Evolutionary conservation across 2,329 filamentous ascomycete species (phyloP).

Genomic region (Colletotrichum eleusines): DNA sequence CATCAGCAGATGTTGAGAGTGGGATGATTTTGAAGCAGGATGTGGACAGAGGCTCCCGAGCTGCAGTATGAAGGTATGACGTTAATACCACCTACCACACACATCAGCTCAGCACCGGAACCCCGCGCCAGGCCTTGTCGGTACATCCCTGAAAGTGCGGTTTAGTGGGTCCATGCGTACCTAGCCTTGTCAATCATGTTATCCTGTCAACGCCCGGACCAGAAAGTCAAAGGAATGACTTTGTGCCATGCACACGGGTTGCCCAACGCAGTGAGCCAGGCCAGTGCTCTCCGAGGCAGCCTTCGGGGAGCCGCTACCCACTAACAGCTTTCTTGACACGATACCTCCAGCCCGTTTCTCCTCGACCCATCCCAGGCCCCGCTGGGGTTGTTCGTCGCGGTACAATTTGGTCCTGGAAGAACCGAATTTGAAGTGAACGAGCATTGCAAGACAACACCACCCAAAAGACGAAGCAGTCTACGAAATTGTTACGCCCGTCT

Average conservation of each 20-base stretch:
- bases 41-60: constrained; percentile 13
- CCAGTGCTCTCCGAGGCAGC: background rate
- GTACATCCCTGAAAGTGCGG: background rate
- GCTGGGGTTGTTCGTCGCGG: background rate
- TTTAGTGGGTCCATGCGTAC: background rate
- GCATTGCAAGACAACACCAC: background rate
- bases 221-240: background rate
- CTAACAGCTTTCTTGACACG: background rate
- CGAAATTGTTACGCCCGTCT: too few species aligned
- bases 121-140: constrained; percentile 26
- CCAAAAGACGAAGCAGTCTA: background rate
- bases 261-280: background rate
- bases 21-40: constrained; percentile 18
- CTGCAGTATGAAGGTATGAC: constrained; percentile 9
- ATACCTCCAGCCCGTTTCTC: background rate
- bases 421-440: background rate
- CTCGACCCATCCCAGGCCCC: background rate
- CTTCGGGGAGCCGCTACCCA: constrained; percentile 29
- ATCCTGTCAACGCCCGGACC: constrained; percentile 22
- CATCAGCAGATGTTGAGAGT: constrained; percentile 29
- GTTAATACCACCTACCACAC: background rate
- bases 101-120: constrained; percentile 15
- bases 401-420: background rate
- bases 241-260: constrained; percentile 19
- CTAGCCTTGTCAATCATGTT: constrained; percentile 26